These are phyloP conservation scores for Diaporthe velutina DNA, from an alignment of 2,329 filamentous ascomycete genomes.

Conservation along the genomic window DNA sequence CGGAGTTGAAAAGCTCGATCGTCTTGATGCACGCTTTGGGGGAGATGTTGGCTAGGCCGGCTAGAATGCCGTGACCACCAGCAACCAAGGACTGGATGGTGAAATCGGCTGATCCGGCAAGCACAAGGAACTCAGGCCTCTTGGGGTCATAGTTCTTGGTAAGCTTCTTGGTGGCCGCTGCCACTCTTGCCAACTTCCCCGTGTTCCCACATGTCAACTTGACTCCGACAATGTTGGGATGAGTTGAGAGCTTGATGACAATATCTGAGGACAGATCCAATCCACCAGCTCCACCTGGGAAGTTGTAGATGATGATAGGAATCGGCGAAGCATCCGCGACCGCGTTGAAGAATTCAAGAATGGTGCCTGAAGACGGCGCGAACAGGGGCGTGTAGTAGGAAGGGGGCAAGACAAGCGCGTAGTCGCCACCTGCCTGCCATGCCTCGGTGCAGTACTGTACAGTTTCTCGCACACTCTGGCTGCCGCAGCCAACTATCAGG, in stretches of 20 bases:
- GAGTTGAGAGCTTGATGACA: constrained; percentile 69
- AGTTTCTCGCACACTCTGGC: constrained; percentile 80
- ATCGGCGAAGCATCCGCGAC: constrained; percentile 74
- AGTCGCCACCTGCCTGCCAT: constrained; percentile 77
- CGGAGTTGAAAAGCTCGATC: constrained; percentile 70
- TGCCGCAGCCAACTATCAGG: constrained; percentile 81
- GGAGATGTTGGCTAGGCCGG: constrained; percentile 78
- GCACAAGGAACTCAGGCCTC: constrained; percentile 71
- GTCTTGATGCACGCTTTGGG: constrained; percentile 75
- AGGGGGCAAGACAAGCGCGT: constrained; percentile 81
- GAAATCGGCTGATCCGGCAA: constrained; percentile 81
- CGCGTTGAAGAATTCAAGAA: constrained; percentile 75
- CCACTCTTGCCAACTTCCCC: constrained; percentile 75
- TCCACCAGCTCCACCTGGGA: constrained; percentile 73
- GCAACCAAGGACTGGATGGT: constrained; percentile 76
- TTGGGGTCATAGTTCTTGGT: constrained; percentile 49
- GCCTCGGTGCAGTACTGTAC: constrained; percentile 79
- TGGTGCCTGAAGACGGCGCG: constrained; percentile 69
- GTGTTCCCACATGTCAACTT: constrained; percentile 80
- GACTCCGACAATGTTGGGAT: constrained; percentile 76
- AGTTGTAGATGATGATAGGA: constrained; percentile 79
- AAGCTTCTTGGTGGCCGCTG: constrained; percentile 65
- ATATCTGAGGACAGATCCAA: constrained; percentile 74
- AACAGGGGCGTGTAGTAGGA: constrained; percentile 81
- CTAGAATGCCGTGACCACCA: constrained; percentile 79